Percentiles rank a stretch among this genome's conserved stretches.
These are phyloP conservation scores for Pyrenophora seminiperda DNA, from an alignment of 2,329 filamentous ascomycete species.

Conservation along the genomic window DNA sequence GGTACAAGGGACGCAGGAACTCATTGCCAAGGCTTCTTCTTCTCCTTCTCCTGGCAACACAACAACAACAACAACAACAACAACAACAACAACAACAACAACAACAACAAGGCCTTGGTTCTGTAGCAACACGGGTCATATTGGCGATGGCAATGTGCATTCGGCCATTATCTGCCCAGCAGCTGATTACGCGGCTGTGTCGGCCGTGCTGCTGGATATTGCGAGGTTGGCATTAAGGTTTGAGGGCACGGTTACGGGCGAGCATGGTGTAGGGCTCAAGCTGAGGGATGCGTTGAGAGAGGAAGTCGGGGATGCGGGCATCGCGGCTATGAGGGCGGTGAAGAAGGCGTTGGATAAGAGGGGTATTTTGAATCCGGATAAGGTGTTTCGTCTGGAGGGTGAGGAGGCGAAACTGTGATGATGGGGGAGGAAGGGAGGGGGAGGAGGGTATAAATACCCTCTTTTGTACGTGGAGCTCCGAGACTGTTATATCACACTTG, in stretches of 20 bases:
- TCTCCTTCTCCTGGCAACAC: too few relatives aligned
- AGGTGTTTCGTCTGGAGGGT: conserved; percentile 60
- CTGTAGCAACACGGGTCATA: conserved; percentile 67
- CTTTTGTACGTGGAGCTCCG: too few relatives aligned
- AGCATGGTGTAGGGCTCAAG: conserved; percentile 81
- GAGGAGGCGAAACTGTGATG: too few relatives aligned
- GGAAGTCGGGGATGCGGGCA: conserved; percentile 73
- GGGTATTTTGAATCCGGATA: conserved; percentile 66
- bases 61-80: too few relatives aligned
- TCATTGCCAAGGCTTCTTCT: conserved; percentile 55
- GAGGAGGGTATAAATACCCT: too few relatives aligned
- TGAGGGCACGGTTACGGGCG: conserved; percentile 83
- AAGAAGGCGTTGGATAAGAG: conserved; percentile 79
- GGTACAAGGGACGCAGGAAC: conserved; percentile 72
- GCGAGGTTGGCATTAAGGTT: conserved; percentile 78
- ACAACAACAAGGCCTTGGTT: too few relatives aligned
- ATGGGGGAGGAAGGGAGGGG: too few relatives aligned
- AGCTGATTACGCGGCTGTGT: conserved; percentile 29
- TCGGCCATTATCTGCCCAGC: conserved; percentile 37
- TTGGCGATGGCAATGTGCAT: conserved; percentile 64
- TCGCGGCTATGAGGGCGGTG: conserved; percentile 80
- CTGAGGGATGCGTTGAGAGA: conserved; percentile 80
- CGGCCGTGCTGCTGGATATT: conserved; percentile 59
- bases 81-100: too few relatives aligned
- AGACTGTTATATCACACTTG: too few relatives aligned